Percentiles rank a stretch among this genome's conserved stretches.
Evolutionary conservation across 495 filamentous ascomycete genomes (phyloP).

Genomic region (Mycothermus thermophilus): DNA sequence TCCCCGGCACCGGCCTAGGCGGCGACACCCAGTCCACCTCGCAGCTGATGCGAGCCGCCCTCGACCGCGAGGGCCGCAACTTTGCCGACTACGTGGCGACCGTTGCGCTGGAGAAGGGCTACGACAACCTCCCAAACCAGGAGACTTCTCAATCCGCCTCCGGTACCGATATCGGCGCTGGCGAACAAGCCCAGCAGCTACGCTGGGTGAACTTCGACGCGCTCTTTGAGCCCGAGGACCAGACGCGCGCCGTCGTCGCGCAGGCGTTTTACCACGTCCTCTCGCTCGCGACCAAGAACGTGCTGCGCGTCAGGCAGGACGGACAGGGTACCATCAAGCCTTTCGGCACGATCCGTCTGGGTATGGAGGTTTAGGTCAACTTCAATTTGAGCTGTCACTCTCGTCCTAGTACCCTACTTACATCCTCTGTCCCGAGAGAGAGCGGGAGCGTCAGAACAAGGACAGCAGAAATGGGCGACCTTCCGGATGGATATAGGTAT

Average conservation of each 20-base stretch:
- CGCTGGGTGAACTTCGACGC: constrained; percentile 43
- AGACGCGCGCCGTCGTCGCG: constrained; percentile 46
- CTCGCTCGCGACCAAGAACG: constrained; percentile 49
- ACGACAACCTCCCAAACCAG: constrained; percentile 13
- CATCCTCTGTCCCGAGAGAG: too few relatives aligned
- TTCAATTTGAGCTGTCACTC: too few relatives aligned
- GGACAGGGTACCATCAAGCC: constrained; percentile 13
- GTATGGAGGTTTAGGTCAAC: too few relatives aligned
- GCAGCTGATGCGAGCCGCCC: constrained; percentile 11
- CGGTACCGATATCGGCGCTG: constrained; percentile 2
- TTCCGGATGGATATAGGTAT: too few relatives aligned
- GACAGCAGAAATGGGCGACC: too few relatives aligned
- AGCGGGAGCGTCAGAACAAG: too few relatives aligned
- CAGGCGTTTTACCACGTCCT: constrained; percentile 64
- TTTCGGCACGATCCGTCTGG: constrained; percentile 28
- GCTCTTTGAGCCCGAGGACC: constrained; percentile 37
- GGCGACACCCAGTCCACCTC: constrained; percentile 5
- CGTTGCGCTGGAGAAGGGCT: constrained; percentile 22
- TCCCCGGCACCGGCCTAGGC: background rate
- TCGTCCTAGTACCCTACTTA: too few relatives aligned
- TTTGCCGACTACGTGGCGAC: constrained; percentile 43
- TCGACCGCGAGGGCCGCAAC: constrained; percentile 27
- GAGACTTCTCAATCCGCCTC: too few relatives aligned
- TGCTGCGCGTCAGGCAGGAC: constrained; percentile 42
- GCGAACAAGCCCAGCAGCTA: constrained; percentile 17